Base-by-base conservation (phyloP, 2,329 filamentous ascomycete genomes). In the Aspergillus pseudotamarii region DNA sequence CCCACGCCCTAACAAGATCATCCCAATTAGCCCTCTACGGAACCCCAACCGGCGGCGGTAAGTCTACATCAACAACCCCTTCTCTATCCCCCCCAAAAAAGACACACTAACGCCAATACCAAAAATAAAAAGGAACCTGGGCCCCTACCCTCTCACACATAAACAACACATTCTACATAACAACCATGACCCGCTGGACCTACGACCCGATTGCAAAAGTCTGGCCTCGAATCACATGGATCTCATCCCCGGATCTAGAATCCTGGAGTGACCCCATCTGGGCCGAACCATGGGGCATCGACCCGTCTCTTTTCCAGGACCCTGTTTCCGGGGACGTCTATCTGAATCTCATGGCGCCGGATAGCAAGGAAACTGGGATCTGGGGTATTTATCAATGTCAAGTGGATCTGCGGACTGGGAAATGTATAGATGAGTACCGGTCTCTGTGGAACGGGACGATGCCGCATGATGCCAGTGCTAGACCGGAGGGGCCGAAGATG, bases 401-500 rank as follows among this genome's bases (percentile, higher is more conserved):
- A 23, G 57, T 59, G 8, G 21, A 62, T n/a, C 56, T 62, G 6
- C 2, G 34, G 1, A 62, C 23, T 0, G 60, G 57, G 23, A n/a
- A 45, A 9, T 62, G 60, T 50, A 6, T 50, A 14, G 55, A 57
- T 19, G 30, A 50, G 21, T 62, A 53, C 16, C 55, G 46, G 32
- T 46, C 38, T 16, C 23, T 62, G 16, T 62, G 60, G 60, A 62
- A 62, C 32, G 57, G 60, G 12, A 62, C 57, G 9, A 10, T 59
- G 36, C 26, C 41, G 12, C 30, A 36, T 16, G 32, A 16, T 23
- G 11, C 32, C 3, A 16, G 23, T 9, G 57, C 48, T 28, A 50
- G 60, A 32, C 57, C 60, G 26, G 57, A 62, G 26, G 56, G 41
- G 2, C 56, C 56, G 41, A 58, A 58, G 28, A 41, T 58, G 14